Evolutionary conservation across 2,329 filamentous ascomycete genomes (phyloP).

Genomic region (Xylariaceae sp.): DNA sequence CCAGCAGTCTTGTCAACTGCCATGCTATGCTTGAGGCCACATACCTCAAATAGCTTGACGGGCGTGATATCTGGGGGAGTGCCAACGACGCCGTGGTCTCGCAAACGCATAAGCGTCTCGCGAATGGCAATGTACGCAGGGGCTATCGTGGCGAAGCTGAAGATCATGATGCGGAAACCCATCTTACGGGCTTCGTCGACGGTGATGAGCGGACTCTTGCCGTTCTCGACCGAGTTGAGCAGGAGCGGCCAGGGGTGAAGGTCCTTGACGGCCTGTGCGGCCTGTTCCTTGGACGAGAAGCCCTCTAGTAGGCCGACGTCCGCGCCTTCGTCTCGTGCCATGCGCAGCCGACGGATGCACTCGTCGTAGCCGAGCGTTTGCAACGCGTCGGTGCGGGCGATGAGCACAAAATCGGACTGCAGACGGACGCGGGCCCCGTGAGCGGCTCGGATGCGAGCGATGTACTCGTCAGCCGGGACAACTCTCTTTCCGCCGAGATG

Average conservation of each 20-base stretch:
- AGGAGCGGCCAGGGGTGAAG: constrained; percentile 41
- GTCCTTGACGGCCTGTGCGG: constrained; percentile 40
- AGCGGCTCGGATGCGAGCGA: constrained; percentile 54
- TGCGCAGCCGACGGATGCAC: constrained; percentile 45
- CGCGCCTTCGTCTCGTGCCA: constrained; percentile 50
- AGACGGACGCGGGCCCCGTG: constrained; percentile 43
- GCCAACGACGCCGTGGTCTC: constrained; percentile 31
- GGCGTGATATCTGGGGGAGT: constrained; percentile 30
- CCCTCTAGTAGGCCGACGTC: constrained; percentile 59
- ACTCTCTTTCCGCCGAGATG: constrained; percentile 58
- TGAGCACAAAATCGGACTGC: constrained; percentile 56
- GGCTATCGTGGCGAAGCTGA: constrained; percentile 45
- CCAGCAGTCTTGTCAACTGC: constrained; percentile 29
- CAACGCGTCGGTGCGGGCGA: constrained; percentile 59
- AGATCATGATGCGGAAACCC: constrained; percentile 56
- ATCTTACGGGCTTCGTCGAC: constrained; percentile 48
- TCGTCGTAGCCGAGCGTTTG: constrained; percentile 54
- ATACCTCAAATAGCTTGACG: constrained; percentile 31
- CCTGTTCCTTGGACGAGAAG: constrained; percentile 47
- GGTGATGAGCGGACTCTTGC: constrained; percentile 49
- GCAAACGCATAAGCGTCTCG: constrained; percentile 35
- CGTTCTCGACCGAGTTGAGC: constrained; percentile 54
- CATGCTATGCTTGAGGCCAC: constrained; percentile 31
- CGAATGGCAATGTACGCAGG: constrained; percentile 42
- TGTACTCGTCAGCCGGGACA: constrained; percentile 46